Conservation (phyloP, 148 eudicot species). For the Cornus suecica region DNA sequence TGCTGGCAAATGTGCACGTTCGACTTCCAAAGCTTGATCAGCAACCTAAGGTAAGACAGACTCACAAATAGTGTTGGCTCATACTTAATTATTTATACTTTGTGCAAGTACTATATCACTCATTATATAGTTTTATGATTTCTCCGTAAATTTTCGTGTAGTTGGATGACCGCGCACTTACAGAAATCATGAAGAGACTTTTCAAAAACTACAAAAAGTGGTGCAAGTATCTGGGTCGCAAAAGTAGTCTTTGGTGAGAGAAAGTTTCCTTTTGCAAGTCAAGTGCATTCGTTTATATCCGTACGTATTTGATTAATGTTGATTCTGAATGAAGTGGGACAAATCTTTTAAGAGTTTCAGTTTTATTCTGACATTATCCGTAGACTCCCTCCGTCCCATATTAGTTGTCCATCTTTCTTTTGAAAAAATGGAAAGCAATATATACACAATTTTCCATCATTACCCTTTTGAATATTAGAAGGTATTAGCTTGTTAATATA, state of each 20-base stretch:
- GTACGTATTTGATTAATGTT: background rate
- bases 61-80: background rate
- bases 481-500: too few species aligned
- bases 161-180: constrained; percentile 48
- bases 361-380: background rate
- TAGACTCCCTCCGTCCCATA: too few species aligned
- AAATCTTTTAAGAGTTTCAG: background rate
- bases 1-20: constrained; percentile 65
- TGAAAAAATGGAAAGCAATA: too few species aligned
- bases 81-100: constrained; percentile 7
- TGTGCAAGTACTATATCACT: background rate
- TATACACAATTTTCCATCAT: too few species aligned
- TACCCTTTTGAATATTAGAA: too few species aligned
- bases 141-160: constrained; percentile 1
- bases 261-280: background rate
- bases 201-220: constrained; percentile 61
- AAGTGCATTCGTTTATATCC: too few species aligned
- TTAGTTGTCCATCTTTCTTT: too few species aligned
- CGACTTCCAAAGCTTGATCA: constrained; percentile 58
- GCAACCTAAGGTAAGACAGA: constrained; percentile 44
- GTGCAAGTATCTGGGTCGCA: constrained; percentile 63
- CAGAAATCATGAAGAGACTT: constrained; percentile 55
- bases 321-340: background rate
- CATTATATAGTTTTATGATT: background rate
- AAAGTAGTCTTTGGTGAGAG: constrained; percentile 58